Percentiles rank a stretch among this genome's conserved stretches.
phyloP scores from a whole-genome alignment of 805 yeast genomes.

The Candida orba region DNA sequence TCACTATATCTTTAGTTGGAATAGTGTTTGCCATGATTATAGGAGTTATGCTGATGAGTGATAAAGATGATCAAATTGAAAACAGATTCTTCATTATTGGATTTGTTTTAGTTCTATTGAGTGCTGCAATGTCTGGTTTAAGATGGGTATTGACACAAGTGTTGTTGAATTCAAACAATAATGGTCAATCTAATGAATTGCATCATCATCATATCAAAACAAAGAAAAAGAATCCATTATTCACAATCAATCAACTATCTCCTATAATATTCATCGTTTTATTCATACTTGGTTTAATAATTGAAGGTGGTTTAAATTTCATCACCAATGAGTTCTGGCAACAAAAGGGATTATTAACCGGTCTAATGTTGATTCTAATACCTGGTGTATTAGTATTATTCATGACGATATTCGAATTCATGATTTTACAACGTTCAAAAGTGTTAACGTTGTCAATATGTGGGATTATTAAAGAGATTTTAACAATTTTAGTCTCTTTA shows the following conservation, averaged over 20 bases:
- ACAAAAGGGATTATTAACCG: conserved; percentile 46
- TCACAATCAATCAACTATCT: conserved; percentile 75
- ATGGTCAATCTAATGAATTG: too few relatives aligned
- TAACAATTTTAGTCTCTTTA: conserved; percentile 66
- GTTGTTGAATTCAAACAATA: conserved; percentile 35
- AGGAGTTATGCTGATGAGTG: conserved; percentile 88
- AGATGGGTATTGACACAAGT: conserved; percentile 95
- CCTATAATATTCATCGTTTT: conserved; percentile 74
- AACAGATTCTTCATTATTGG: conserved; percentile 41
- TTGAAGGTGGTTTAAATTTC: conserved; percentile 64
- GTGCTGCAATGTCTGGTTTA: conserved; percentile 79
- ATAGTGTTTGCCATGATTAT: conserved; percentile 74
- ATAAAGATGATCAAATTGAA: conserved; percentile 26
- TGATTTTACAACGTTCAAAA: conserved; percentile 71
- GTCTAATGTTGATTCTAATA: conserved; percentile 52
- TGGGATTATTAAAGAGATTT: conserved; percentile 86
- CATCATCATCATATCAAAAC: neutral
- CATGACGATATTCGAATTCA: conserved; percentile 85
- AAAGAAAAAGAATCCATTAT: conserved; percentile 57
- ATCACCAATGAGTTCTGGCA: conserved; percentile 54
- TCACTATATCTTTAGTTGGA: conserved; percentile 56
- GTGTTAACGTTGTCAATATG: conserved; percentile 84
- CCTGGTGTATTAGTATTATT: conserved; percentile 87
- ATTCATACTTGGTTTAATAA: conserved; percentile 49
- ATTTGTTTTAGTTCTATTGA: conserved; percentile 62